phyloP scores from a whole-genome alignment of 768 basidiomycete species.

The Boletus edulis region DNA sequence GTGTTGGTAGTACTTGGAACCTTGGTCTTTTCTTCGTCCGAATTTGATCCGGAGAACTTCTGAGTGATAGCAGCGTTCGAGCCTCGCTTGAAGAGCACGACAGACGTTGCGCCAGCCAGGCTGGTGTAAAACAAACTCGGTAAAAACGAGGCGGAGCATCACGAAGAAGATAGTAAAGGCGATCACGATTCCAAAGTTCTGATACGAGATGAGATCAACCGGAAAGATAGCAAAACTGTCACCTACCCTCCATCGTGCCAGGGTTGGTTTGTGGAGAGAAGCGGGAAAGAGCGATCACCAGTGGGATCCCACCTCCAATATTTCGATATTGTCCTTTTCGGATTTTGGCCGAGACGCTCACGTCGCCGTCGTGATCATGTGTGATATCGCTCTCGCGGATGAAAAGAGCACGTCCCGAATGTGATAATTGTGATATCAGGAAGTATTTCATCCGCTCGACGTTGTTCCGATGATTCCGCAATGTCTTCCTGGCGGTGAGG shows the following conservation, averaged over 20 bases:
- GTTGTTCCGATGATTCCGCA: no score
- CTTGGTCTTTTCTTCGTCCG: constrained; percentile 30
- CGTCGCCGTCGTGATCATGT: constrained; percentile 40
- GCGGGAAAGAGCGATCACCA: no score
- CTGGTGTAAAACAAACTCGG: constrained; percentile 52
- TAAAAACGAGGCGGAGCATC: constrained; percentile 51
- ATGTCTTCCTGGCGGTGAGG: no score
- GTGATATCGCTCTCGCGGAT: constrained; percentile 45
- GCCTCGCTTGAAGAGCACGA: constrained; percentile 68
- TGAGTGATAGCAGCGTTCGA: constrained; percentile 27
- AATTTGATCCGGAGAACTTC: constrained; percentile 12
- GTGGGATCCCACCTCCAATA: constrained; percentile 64
- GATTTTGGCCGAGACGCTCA: constrained; percentile 38
- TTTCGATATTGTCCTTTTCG: constrained; percentile 50
- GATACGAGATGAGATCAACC: neutral
- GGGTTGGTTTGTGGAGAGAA: no score
- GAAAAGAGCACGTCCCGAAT: constrained; percentile 56
- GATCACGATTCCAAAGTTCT: constrained; percentile 70
- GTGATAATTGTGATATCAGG: no score
- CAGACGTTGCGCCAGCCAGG: constrained; percentile 34
- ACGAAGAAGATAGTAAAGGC: constrained; percentile 65
- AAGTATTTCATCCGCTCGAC: no score
- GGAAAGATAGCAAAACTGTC: neutral
- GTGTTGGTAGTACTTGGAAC: constrained; percentile 4
- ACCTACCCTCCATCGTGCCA: constrained; percentile 47